phyloP scores from a whole-genome alignment of 495 filamentous ascomycete species.

The Trichoderma asperelloides region DNA sequence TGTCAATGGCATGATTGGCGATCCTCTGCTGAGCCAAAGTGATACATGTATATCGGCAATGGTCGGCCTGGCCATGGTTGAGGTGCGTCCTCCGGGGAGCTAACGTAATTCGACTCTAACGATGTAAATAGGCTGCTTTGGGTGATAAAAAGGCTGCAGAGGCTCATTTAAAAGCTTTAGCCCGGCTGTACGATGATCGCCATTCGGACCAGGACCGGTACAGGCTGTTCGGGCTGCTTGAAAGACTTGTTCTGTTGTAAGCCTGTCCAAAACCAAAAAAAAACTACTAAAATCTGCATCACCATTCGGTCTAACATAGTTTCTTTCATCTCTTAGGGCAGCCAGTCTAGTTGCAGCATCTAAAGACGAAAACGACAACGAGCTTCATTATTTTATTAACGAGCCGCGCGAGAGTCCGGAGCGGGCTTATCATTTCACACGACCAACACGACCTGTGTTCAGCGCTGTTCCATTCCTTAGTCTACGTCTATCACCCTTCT shows the following conservation, averaged over 20 bases:
- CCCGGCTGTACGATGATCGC: not conserved
- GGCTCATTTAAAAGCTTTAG: not conserved
- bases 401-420: not conserved
- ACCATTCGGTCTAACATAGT: not conserved
- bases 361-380: not conserved
- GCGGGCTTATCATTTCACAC: slow-evolving; percentile 2
- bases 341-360: not conserved
- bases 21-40: slow-evolving; percentile 11
- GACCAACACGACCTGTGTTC: slow-evolving; percentile 12
- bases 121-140: not conserved
- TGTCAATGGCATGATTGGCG: slow-evolving; percentile 16
- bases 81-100: slow-evolving; percentile 11
- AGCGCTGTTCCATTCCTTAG: slow-evolving; percentile 14
- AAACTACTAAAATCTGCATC: not conserved
- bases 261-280: slow-evolving; percentile 13
- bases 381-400: not conserved
- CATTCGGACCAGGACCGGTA: slow-evolving; percentile 16
- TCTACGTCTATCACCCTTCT: slow-evolving; percentile 18
- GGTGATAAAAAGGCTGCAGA: not conserved
- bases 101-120: not conserved
- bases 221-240: slow-evolving; percentile 16
- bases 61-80: slow-evolving; percentile 19
- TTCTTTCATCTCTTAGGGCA: not conserved
- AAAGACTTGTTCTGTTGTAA: slow-evolving; percentile 17
- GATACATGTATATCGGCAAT: slow-evolving; percentile 18